Conservation (phyloP, 78 protist genomes). For the Dictyostelium intermedium region DNA sequence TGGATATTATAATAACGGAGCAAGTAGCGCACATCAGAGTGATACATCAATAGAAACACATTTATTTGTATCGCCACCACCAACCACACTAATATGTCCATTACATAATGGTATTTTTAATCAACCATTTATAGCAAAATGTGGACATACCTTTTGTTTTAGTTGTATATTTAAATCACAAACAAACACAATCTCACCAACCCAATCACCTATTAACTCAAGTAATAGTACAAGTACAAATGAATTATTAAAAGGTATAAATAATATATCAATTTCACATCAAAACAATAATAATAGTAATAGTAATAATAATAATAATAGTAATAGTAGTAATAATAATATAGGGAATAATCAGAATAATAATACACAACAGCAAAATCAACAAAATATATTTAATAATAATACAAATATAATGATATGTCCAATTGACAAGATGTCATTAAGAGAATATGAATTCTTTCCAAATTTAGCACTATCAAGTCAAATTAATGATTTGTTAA, state of each 20-base stretch:
- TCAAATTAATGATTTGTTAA: constrained; percentile 65
- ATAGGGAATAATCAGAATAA: background rate
- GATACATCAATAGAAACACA: background rate
- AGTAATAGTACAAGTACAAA: background rate
- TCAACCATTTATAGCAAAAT: constrained; percentile 72
- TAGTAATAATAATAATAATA: background rate
- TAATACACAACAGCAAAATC: background rate
- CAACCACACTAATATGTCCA: constrained; percentile 74
- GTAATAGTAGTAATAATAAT: too few relatives aligned
- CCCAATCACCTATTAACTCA: background rate
- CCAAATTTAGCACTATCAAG: constrained; percentile 67
- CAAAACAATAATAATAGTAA: background rate
- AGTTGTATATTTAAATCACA: constrained; percentile 7
- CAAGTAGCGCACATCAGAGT: background rate
- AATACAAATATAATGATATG: constrained; percentile 25
- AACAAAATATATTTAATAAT: background rate
- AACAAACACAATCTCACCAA: background rate
- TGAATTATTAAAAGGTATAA: background rate
- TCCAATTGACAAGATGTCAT: constrained; percentile 56
- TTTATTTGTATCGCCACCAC: constrained; percentile 46
- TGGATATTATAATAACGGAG: background rate
- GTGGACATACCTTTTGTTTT: constrained; percentile 75
- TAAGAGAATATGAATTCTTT: constrained; percentile 49
- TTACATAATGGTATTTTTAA: constrained; percentile 77
- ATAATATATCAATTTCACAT: background rate